These are phyloP conservation scores for Pestalotiopsis fici DNA, from an alignment of 2,329 filamentous ascomycete species.

Conservation along the genomic window DNA sequence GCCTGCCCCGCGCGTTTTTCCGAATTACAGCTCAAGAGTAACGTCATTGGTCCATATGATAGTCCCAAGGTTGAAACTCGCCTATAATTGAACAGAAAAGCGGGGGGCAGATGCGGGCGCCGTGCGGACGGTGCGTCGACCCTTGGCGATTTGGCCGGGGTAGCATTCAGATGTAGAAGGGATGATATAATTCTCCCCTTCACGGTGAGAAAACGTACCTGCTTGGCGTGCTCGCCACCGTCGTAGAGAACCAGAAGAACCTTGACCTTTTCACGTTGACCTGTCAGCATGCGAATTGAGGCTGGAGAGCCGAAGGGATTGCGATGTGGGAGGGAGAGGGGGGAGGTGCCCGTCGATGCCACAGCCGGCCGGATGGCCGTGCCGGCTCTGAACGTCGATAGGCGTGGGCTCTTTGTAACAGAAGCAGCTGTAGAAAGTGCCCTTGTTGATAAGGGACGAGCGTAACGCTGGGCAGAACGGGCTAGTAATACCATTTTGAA, in stretches of 20 bases:
- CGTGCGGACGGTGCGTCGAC: background rate
- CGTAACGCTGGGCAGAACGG: conserved; percentile 52
- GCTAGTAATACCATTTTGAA: conserved; percentile 56
- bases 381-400: conserved; percentile 22
- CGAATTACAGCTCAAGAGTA: background rate
- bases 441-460: conserved; percentile 25
- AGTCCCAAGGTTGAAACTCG: background rate
- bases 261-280: conserved; percentile 73
- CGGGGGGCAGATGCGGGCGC: background rate
- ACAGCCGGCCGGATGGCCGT: conserved; percentile 24
- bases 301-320: conserved; percentile 36
- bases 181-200: no score
- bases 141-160: conserved; percentile 5
- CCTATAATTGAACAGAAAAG: background rate
- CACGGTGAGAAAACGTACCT: conserved; percentile 56
- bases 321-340: conserved; percentile 29
- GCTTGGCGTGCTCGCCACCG: conserved; percentile 82
- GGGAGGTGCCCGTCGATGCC: conserved; percentile 43
- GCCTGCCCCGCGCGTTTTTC: background rate
- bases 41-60: conserved; percentile 1
- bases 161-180: conserved; percentile 5
- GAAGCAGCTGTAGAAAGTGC: conserved; percentile 26
- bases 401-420: conserved; percentile 21
- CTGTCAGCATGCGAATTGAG: conserved; percentile 61
- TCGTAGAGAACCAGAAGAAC: conserved; percentile 94